These are phyloP conservation scores for Verticillium albo-atrum DNA, from an alignment of 2,329 filamentous ascomycete genomes.

Conservation along the genomic window DNA sequence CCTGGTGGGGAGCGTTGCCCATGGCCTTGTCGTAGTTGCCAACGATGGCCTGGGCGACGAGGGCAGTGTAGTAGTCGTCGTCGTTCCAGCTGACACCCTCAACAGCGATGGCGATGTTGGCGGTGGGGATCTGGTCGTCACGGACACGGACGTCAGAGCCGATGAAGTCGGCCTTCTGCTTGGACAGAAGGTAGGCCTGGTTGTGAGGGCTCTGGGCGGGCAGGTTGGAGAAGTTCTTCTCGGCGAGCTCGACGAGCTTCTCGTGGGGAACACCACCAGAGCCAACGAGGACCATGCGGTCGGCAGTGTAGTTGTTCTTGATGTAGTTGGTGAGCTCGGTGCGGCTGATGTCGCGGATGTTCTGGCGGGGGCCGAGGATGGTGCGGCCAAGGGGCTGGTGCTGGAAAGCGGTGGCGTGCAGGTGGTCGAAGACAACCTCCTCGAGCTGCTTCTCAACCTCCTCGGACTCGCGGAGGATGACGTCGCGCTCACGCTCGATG, in stretches of 20 bases:
- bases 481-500: constrained; percentile 96
- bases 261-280: constrained; percentile 91
- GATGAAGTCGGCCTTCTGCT: constrained; percentile 90
- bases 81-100: constrained; percentile 99
- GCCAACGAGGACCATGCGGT: constrained; percentile 98
- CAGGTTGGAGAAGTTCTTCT: constrained; percentile 87
- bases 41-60: constrained; percentile 97
- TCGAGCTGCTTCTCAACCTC: constrained; percentile 99
- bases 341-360: constrained; percentile 93
- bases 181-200: constrained; percentile 70
- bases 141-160: constrained; percentile 94
- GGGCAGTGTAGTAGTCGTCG: constrained; percentile 96
- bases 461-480: constrained; percentile 97
- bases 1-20: constrained; percentile 94
- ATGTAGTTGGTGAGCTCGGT: constrained; percentile 93
- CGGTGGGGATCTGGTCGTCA: constrained; percentile 92
- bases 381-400: constrained; percentile 93
- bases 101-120: constrained; percentile 96
- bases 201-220: constrained; percentile 72
- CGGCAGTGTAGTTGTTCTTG: constrained; percentile 99
- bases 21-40: constrained; percentile 99
- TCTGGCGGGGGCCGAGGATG: constrained; percentile 95
- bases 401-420: constrained; percentile 97
- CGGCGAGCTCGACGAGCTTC: constrained; percentile 89
- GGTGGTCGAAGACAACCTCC: constrained; percentile 98